Percentiles rank a stretch among this genome's conserved stretches.
These are phyloP conservation scores for Viola odorata DNA, from an alignment of 345 rosid genomes.

Conservation along the genomic window DNA sequence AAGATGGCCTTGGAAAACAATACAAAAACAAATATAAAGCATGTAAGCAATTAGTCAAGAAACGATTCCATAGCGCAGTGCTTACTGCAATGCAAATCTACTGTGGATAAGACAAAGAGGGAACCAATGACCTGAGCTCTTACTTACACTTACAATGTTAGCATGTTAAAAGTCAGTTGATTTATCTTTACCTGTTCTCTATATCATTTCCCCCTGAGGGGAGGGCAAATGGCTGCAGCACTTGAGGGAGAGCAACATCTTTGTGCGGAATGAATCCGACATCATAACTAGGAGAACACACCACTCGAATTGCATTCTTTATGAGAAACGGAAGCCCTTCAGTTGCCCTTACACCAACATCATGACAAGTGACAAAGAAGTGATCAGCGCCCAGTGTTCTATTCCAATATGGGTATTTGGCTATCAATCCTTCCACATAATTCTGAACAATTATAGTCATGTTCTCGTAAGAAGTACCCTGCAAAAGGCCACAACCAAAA, in stretches of 20 bases:
- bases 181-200: conserved; percentile 55
- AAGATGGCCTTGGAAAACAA: background rate
- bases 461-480: conserved; percentile 92
- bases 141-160: background rate
- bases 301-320: conserved; percentile 88
- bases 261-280: conserved; percentile 93
- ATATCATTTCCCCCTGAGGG: conserved; percentile 85
- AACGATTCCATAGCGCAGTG: background rate
- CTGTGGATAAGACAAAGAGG: background rate
- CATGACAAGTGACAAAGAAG: conserved; percentile 95
- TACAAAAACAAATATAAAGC: background rate
- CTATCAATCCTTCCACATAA: conserved; percentile 61
- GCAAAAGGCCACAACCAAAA: conserved; percentile 10
- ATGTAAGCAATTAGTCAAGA: background rate
- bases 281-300: conserved; percentile 96
- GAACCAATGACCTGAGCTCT: background rate
- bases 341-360: conserved; percentile 90
- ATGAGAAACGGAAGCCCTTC: conserved; percentile 72
- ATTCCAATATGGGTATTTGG: conserved; percentile 90
- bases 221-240: conserved; percentile 88
- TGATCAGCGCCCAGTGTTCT: conserved; percentile 96
- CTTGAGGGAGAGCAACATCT: conserved; percentile 94
- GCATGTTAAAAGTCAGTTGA: background rate
- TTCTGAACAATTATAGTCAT: conserved; percentile 82
- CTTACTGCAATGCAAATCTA: no score